Percentiles rank a stretch among this genome's conserved stretches.
These are phyloP conservation scores for Flaveria linearis DNA, from an alignment of 129 eudicot species.

Conservation along the genomic window DNA sequence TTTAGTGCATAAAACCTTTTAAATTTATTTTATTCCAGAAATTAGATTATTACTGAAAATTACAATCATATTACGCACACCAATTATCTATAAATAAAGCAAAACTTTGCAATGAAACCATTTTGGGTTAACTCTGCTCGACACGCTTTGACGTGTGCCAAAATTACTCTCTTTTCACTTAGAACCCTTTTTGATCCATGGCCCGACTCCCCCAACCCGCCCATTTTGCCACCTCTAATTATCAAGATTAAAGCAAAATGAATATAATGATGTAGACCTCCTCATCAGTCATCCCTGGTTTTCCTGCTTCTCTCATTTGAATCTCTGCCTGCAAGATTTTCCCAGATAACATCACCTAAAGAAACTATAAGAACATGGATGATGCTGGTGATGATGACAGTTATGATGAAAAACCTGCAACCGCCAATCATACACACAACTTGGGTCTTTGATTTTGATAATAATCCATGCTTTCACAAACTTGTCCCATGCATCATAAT, in stretches of 20 bases:
- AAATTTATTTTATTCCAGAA: background rate
- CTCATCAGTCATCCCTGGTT: conserved; percentile 86
- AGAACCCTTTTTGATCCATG: background rate
- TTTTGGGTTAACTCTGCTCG: background rate
- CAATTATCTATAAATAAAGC: conserved; percentile 3
- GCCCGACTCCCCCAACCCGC: background rate
- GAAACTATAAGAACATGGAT: background rate
- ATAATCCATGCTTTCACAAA: conserved; percentile 86
- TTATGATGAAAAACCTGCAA: conserved; percentile 65
- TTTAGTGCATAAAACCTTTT: background rate
- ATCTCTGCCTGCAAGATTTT: conserved; percentile 75
- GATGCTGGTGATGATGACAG: background rate
- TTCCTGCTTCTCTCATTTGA: conserved; percentile 91
- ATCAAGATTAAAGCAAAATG: background rate
- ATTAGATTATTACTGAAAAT: background rate
- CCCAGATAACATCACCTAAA: conserved; percentile 20
- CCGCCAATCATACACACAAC: conserved; percentile 90
- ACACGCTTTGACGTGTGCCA: background rate
- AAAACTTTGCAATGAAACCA: background rate
- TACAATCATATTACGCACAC: background rate
- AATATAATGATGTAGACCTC: conserved; percentile 55
- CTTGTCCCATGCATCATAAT: conserved; percentile 92
- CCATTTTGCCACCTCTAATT: conserved; percentile 5
- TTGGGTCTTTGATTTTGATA: conserved; percentile 89
- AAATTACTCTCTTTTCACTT: background rate